Evolutionary conservation across 371 early-diverging fungal genomes (phyloP).

Genomic region (Aphelidium insulamus): DNA sequence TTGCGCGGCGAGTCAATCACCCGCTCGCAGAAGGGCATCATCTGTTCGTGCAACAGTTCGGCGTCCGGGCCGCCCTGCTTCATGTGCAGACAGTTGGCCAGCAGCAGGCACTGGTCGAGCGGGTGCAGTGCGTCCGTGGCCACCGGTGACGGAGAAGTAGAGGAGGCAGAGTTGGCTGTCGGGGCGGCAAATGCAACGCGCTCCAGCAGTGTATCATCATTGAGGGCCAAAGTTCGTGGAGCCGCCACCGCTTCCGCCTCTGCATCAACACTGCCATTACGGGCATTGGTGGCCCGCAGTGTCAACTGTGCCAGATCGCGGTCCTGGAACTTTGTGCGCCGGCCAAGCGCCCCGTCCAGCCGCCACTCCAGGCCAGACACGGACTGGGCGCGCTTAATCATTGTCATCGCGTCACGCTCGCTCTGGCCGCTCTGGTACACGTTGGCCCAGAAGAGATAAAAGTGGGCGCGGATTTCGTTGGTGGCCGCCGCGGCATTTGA

Average conservation of each 20-base stretch:
- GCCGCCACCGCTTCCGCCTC: constrained; percentile 2
- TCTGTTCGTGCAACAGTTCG: constrained; percentile 76
- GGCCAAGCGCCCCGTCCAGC: constrained; percentile 69
- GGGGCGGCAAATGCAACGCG: constrained; percentile 29
- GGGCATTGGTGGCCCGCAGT: constrained; percentile 56
- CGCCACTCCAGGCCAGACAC: constrained; percentile 53
- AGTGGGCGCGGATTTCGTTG: constrained; percentile 28
- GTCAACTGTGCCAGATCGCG: constrained; percentile 71
- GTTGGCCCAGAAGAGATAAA: constrained; percentile 49
- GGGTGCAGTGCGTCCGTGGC: constrained; percentile 25
- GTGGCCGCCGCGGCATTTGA: background rate
- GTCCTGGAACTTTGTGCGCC: constrained; percentile 76
- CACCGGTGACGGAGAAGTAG: no score
- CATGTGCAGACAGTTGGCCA: constrained; percentile 74
- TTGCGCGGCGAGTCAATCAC: constrained; percentile 80
- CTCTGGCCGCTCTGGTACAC: constrained; percentile 47
- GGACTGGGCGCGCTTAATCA: constrained; percentile 46
- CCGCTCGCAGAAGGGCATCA: constrained; percentile 72
- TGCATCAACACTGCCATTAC: constrained; percentile 9
- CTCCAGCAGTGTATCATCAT: constrained; percentile 82
- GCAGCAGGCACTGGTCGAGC: constrained; percentile 69
- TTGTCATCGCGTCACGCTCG: constrained; percentile 37
- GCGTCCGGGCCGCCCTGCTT: constrained; percentile 79
- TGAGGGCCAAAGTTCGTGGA: constrained; percentile 48
- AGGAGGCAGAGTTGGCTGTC: no score